Evolutionary conservation across 192 early-diverging fungal genomes (phyloP).

Genomic region (Coemansia sp.): DNA sequence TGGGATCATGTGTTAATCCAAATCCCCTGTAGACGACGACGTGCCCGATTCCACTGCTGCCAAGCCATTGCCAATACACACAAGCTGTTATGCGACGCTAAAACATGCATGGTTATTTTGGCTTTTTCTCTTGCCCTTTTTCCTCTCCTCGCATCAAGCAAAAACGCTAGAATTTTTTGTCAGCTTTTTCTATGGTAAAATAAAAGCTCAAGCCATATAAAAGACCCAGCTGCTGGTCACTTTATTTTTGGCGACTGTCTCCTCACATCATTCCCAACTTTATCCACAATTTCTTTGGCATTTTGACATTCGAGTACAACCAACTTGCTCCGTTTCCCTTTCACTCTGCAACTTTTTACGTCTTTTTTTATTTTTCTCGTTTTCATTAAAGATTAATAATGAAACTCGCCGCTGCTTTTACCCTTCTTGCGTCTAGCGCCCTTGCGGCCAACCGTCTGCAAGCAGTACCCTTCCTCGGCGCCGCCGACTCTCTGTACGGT

Average conservation of each 20-base stretch:
- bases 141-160: background rate
- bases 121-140: background rate
- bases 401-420: slow-evolving; percentile 6
- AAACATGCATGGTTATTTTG: background rate
- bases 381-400: background rate
- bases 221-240: background rate
- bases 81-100: no score
- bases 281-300: background rate
- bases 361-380: background rate
- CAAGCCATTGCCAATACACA: background rate
- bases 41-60: background rate
- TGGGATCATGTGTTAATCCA: background rate
- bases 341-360: background rate
- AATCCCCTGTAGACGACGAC: background rate
- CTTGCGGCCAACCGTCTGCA: slow-evolving; percentile 8
- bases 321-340: background rate
- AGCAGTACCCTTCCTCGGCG: slow-evolving; percentile 4
- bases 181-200: background rate
- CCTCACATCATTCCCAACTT: background rate
- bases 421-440: slow-evolving; percentile 1
- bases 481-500: slow-evolving; percentile 8
- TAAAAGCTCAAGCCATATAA: background rate
- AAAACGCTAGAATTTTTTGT: background rate
- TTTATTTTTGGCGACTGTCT: background rate
- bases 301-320: background rate